These are phyloP conservation scores for Rhododendron mucronatum DNA, from an alignment of 148 eudicot genomes.

Conservation along the genomic window DNA sequence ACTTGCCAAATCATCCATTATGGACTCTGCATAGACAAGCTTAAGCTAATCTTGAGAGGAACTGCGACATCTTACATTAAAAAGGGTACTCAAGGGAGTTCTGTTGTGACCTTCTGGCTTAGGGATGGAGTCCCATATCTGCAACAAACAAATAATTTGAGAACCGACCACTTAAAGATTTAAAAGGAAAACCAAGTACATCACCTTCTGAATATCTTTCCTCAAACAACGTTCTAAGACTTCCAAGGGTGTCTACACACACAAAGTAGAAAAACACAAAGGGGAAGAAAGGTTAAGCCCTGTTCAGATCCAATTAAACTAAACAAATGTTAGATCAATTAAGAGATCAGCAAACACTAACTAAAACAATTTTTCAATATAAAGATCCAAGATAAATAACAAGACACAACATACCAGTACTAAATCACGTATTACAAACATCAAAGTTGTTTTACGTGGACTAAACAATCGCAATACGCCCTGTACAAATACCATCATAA, in stretches of 20 bases:
- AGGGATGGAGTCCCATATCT: slow-evolving; percentile 99
- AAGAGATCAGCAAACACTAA: not conserved
- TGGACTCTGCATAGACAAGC: not conserved
- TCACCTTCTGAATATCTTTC: slow-evolving; percentile 93
- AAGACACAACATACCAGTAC: not conserved
- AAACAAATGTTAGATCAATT: not conserved
- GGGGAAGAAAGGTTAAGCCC: not conserved
- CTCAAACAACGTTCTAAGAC: slow-evolving; percentile 78
- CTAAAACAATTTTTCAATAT: not conserved
- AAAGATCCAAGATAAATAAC: not conserved
- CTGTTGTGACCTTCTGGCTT: slow-evolving; percentile 87
- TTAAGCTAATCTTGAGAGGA: slow-evolving; percentile 14
- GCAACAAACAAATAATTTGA: slow-evolving; percentile 7
- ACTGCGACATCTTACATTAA: slow-evolving; percentile 59
- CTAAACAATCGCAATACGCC: slow-evolving; percentile 95
- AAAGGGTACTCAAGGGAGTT: slow-evolving; percentile 83
- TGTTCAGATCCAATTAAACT: not conserved
- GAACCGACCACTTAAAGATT: slow-evolving; percentile 5
- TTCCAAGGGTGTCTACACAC: slow-evolving; percentile 79
- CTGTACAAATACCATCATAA: slow-evolving; percentile 28
- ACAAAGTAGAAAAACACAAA: not conserved
- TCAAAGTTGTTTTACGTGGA: slow-evolving; percentile 93
- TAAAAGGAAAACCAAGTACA: slow-evolving; percentile 10
- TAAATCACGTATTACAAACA: slow-evolving; percentile 34
- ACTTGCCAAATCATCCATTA: not conserved